These are phyloP conservation scores for Aspergillus affinis DNA, from an alignment of 495 filamentous ascomycete species.

Conservation along the genomic window DNA sequence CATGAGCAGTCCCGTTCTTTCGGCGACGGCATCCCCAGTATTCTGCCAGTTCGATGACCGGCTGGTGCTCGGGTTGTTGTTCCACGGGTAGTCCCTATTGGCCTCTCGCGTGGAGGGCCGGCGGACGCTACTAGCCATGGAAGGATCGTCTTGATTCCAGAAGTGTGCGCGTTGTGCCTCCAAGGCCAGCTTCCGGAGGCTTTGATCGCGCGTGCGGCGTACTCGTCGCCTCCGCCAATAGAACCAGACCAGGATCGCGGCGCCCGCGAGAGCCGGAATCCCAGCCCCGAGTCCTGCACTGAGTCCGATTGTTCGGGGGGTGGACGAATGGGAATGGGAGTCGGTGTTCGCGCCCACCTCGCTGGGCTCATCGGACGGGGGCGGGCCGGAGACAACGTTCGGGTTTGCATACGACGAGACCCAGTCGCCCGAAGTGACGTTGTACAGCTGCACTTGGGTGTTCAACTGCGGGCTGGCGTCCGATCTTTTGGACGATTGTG, in stretches of 20 bases:
- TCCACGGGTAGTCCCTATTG: constrained; percentile 37
- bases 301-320: constrained; percentile 60
- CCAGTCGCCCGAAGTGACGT: constrained; percentile 75
- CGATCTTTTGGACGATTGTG: constrained; percentile 44
- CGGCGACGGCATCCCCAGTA: constrained; percentile 37
- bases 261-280: constrained; percentile 50
- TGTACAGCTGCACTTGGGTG: constrained; percentile 65
- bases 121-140: constrained; percentile 39
- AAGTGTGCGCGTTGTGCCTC: constrained; percentile 48
- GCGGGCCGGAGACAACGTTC: constrained; percentile 3
- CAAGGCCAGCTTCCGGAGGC: constrained; percentile 52
- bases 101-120: constrained; percentile 28
- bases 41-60: constrained; percentile 29
- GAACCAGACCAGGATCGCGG: constrained; percentile 55
- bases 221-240: constrained; percentile 54
- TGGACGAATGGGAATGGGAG: constrained; percentile 16
- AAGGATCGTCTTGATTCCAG: constrained; percentile 36
- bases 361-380: not conserved
- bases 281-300: constrained; percentile 76
- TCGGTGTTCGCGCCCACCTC: constrained; percentile 1
- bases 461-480: constrained; percentile 35
- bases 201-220: constrained; percentile 48
- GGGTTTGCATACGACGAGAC: constrained; percentile 65
- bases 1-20: constrained; percentile 55
- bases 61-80: constrained; percentile 31